These are phyloP conservation scores for Leccinum incarnatum DNA, from an alignment of 768 basidiomycete species.

Conservation along the genomic window DNA sequence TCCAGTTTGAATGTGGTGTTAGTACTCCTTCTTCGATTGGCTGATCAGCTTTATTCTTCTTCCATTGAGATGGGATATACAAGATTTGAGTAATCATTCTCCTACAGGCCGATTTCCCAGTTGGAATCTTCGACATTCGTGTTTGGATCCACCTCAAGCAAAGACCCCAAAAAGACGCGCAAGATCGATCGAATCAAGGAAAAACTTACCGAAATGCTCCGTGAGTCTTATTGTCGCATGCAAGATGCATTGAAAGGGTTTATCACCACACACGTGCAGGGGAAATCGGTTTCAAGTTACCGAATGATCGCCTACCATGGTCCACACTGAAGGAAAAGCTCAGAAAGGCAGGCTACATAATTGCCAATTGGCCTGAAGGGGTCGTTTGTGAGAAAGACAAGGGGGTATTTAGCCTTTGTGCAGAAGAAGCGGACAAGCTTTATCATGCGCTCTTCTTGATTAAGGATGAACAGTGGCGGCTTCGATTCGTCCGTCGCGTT, in stretches of 20 bases:
- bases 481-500: not conserved
- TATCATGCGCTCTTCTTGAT: not conserved
- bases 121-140: too few species aligned
- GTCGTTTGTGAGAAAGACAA: not conserved
- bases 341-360: not conserved
- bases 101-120: too few species aligned
- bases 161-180: not conserved
- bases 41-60: not conserved
- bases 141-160: too few species aligned
- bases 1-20: not conserved
- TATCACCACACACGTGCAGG: not conserved
- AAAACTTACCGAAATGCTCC: not conserved
- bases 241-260: not conserved
- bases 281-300: not conserved
- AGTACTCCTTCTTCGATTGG: not conserved
- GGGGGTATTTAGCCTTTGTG: not conserved
- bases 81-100: too few species aligned
- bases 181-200: not conserved
- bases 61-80: not conserved
- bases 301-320: not conserved
- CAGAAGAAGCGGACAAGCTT: not conserved
- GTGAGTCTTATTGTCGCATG: not conserved
- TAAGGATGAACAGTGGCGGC: not conserved
- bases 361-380: not conserved
- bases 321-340: not conserved